Base-by-base conservation (phyloP, 1,284 basidiomycete species). In the Laetiporus sulphureus region DNA sequence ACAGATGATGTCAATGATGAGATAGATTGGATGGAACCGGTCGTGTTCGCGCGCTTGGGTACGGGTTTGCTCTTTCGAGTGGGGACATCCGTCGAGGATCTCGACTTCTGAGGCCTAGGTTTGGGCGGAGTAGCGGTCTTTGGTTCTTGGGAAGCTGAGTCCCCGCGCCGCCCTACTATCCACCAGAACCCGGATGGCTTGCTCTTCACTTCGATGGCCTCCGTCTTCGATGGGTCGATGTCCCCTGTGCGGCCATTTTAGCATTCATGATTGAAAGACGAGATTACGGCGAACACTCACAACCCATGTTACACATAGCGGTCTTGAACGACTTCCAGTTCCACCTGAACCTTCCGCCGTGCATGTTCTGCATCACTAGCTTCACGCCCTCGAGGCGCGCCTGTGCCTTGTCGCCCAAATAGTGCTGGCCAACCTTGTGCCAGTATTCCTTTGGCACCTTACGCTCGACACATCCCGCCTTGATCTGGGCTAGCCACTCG, bases 321-420 rank as follows among this genome's bases (percentile, higher is more conserved):
- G 81, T 68, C 63, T 73, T 77, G 65, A 81, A 87, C 50, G 76
- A 80, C 65, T 84, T 82, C 83, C 83, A 87, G 47, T 72, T 79
- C 83, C 84, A 87, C 30, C 74, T 68, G 54, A 85, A 85, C 52
- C 75, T 79, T 15, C 81, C 79, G 6, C 81, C 83, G 45, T 87
- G 73, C 52, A 87, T 75, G 56, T 82, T 75, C 37, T 71, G 65
- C 66, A 87, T 74, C 45, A 87, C 81, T 21, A 69, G 70, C 61
- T 83, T 84, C 42, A 87, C 63, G 56, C 85, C 82, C 30, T 72
- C 64, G 47, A 87, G 67, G 44, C 83, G 77, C 31, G 66, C 65
- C 58, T 66, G 75, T 13, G 83, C 83, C 52, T 75, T 74, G 20
- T 68, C 70, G 2, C 76, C 79, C 71, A 87, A 73, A 58, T 73